Evolutionary conservation across 2,329 filamentous ascomycete species (phyloP).

Genomic region (Periconia sp.): DNA sequence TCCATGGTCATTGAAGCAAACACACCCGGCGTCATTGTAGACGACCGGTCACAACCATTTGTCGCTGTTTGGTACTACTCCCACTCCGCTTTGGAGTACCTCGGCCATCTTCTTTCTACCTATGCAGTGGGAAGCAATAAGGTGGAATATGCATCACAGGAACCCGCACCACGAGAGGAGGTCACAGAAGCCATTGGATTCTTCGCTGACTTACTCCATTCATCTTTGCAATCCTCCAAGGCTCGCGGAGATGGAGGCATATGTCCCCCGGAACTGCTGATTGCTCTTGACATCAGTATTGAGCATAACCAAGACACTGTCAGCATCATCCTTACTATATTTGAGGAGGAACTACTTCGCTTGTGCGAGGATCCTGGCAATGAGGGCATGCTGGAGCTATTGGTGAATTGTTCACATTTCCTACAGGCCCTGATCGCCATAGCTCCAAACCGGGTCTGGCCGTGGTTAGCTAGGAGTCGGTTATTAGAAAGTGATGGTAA

Average conservation of each 20-base stretch:
- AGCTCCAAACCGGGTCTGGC: constrained; percentile 88
- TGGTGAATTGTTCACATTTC: constrained; percentile 81
- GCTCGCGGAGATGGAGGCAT: constrained; percentile 14
- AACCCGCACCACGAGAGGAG: constrained; percentile 62
- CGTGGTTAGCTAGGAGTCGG: constrained; percentile 80
- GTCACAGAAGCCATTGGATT: constrained; percentile 76
- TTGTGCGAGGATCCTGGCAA: constrained; percentile 61
- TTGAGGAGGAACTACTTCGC: constrained; percentile 70
- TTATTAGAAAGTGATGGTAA: constrained; percentile 79
- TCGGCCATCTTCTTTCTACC: constrained; percentile 77
- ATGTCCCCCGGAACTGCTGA: constrained; percentile 36
- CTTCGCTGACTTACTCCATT: constrained; percentile 70
- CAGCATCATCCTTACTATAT: constrained; percentile 80
- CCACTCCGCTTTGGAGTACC: constrained; percentile 79
- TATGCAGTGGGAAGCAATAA: constrained; percentile 63
- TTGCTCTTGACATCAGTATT: constrained; percentile 45
- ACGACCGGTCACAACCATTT: constrained; percentile 72
- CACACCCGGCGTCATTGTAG: constrained; percentile 75
- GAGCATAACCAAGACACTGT: constrained; percentile 73
- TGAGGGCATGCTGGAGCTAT: constrained; percentile 69
- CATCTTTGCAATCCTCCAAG: constrained; percentile 38
- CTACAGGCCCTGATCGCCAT: constrained; percentile 72
- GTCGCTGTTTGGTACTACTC: constrained; percentile 76
- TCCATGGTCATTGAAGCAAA: constrained; percentile 69
- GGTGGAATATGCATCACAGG: constrained; percentile 54